Conservation (phyloP, 1,139 yeast species). For the Lodderomyces pseudojiufengensis region DNA sequence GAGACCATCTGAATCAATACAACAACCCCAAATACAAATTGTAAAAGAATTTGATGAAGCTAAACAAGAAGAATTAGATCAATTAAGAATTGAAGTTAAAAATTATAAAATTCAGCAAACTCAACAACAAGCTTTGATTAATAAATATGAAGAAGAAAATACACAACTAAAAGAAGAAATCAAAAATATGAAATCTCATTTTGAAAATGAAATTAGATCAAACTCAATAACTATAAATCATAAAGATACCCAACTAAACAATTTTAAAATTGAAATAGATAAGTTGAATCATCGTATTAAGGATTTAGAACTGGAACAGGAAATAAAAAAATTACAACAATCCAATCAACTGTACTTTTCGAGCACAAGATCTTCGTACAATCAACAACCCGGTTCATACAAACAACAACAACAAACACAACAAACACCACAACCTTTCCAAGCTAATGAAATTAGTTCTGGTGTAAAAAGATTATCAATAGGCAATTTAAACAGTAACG, state of each 20-base stretch:
- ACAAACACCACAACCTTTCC: too few relatives aligned
- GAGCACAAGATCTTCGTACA: neutral
- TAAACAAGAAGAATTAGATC: slow-evolving; percentile 32
- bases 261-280: slow-evolving; percentile 12
- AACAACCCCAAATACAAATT: slow-evolving; percentile 1
- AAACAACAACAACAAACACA: too few relatives aligned
- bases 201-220: slow-evolving; percentile 10
- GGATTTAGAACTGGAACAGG: slow-evolving; percentile 14
- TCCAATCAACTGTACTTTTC: slow-evolving; percentile 7
- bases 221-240: slow-evolving; percentile 10
- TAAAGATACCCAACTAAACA: slow-evolving; percentile 13
- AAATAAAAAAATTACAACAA: slow-evolving; percentile 12
- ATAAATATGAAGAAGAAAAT: slow-evolving; percentile 8
- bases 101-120: slow-evolving; percentile 8
- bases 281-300: slow-evolving; percentile 16
- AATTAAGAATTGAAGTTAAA: slow-evolving; percentile 40
- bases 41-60: neutral
- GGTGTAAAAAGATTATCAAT: slow-evolving; percentile 46
- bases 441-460: slow-evolving; percentile 37
- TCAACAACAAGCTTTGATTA: slow-evolving; percentile 5
- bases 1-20: neutral
- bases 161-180: slow-evolving; percentile 9
- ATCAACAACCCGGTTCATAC: neutral
- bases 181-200: slow-evolving; percentile 8
- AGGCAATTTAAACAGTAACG: slow-evolving; percentile 16